These are phyloP conservation scores for Climacium dendroides DNA, from an alignment of 225 moss, liverwort and hornwort genomes.

Conservation along the genomic window DNA sequence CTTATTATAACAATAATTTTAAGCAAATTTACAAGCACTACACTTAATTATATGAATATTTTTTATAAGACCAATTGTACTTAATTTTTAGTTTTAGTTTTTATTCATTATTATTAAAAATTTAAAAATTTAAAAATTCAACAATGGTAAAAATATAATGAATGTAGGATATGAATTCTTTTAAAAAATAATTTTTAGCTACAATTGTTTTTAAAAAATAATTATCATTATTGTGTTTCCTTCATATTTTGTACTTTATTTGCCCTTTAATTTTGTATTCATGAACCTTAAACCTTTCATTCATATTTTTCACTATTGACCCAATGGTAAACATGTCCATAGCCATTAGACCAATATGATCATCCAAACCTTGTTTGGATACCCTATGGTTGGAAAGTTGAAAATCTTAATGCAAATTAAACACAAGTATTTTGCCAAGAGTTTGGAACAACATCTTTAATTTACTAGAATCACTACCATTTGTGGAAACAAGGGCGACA, in stretches of 20 bases:
- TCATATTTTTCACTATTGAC: fast-evolving
- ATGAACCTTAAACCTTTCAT: not conserved
- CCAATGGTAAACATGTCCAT: not conserved
- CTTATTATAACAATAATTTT: not conserved
- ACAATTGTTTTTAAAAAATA: not conserved
- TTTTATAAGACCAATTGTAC: not conserved
- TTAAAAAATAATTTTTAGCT: not conserved
- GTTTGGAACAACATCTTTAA: too few species aligned
- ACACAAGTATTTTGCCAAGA: too few species aligned
- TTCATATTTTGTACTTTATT: not conserved
- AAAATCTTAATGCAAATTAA: not conserved
- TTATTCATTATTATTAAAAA: not conserved
- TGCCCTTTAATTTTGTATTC: not conserved
- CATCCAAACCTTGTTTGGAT: not conserved
- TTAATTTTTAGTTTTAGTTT: too few species aligned
- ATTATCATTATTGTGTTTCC: not conserved
- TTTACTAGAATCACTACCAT: too few species aligned
- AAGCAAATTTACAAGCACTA: not conserved
- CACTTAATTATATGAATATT: not conserved
- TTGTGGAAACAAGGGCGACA: too few species aligned
- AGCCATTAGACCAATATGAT: not conserved
- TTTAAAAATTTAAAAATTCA: not conserved
- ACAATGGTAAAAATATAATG: not conserved
- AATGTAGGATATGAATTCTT: not conserved
- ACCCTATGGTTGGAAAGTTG: not conserved